Conservation (phyloP, 1,139 yeast genomes). For the Pichia norvegensis region DNA sequence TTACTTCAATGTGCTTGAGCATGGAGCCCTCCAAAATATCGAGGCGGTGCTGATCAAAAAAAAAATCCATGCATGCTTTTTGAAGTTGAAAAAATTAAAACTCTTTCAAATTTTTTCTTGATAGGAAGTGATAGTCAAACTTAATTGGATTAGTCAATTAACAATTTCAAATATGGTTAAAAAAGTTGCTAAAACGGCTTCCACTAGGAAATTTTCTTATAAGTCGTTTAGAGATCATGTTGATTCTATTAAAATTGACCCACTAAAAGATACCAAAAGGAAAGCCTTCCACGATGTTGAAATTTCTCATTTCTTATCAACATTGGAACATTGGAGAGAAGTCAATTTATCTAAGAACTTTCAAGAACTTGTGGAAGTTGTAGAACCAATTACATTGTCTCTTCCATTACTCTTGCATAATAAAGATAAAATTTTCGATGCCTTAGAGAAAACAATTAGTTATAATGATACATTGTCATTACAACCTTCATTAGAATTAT, state of each 20-base stretch:
- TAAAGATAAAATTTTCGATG: conserved; percentile 51
- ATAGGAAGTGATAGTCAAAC: no score
- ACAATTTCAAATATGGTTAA: conserved; percentile 20
- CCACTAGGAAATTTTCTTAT: conserved; percentile 57
- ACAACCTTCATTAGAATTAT: conserved; percentile 73
- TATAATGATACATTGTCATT: conserved; percentile 62
- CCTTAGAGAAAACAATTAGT: conserved; percentile 37
- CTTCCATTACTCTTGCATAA: conserved; percentile 77
- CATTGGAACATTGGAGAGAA: conserved; percentile 83
- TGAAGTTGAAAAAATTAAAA: no score
- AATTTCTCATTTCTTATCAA: conserved; percentile 68
- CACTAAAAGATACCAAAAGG: conserved; percentile 54
- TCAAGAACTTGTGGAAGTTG: conserved; percentile 51
- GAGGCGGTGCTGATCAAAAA: neutral
- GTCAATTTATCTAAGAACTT: conserved; percentile 72
- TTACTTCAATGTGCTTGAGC: no score
- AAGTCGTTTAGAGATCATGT: conserved; percentile 76
- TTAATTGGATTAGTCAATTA: no score
- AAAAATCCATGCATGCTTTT: no score
- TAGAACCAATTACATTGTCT: conserved; percentile 53
- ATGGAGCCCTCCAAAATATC: neutral
- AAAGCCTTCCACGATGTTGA: conserved; percentile 56
- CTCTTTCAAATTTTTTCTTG: neutral
- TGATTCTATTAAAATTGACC: conserved; percentile 80
- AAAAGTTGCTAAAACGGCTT: conserved; percentile 39